A percentile compares a stretch with the other conserved stretches of the same genome.
These are phyloP conservation scores for Pulveroboletus ravenelii DNA, from an alignment of 768 basidiomycete species.

Conservation along the genomic window DNA sequence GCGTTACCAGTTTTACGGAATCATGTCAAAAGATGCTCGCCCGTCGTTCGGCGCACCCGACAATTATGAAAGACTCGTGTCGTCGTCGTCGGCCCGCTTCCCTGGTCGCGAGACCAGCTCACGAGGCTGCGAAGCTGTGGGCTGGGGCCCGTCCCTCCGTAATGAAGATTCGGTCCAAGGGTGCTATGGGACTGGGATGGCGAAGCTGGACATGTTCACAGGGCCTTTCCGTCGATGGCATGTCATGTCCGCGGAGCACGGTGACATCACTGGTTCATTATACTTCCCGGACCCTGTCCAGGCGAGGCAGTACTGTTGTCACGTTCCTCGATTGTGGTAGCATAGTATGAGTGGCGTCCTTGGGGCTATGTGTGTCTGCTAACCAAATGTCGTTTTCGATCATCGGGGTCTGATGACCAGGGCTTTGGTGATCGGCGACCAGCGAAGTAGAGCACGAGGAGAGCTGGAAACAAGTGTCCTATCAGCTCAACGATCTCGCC, in stretches of 20 bases:
- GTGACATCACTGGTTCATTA: conserved; percentile 3
- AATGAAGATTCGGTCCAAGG: conserved; percentile 18
- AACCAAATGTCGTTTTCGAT: conserved; percentile 5
- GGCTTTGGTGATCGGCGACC: conserved; percentile 21
- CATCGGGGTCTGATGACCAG: conserved; percentile 1
- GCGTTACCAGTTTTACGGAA: background rate
- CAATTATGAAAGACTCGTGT: background rate
- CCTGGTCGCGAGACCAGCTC: conserved; percentile 6
- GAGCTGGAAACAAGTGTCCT: conserved; percentile 14
- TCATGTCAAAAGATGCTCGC: background rate
- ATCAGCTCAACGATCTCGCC: conserved; percentile 20
- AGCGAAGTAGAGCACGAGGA: conserved; percentile 5
- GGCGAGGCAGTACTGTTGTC: background rate
- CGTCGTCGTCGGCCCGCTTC: background rate
- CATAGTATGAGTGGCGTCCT: conserved; percentile 3
- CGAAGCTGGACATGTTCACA: conserved; percentile 15
- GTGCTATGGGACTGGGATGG: conserved; percentile 6
- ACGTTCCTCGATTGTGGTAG: background rate
- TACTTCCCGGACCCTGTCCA: conserved; percentile 11
- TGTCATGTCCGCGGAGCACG: conserved; percentile 26
- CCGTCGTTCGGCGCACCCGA: background rate
- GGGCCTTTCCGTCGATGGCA: conserved; percentile 4
- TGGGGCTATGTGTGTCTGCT: background rate
- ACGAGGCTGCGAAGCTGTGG: conserved; percentile 12
- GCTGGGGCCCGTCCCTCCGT: conserved; percentile 15